Conservation (phyloP, 2,329 filamentous ascomycete genomes). For the Dendryphion nanum region DNA sequence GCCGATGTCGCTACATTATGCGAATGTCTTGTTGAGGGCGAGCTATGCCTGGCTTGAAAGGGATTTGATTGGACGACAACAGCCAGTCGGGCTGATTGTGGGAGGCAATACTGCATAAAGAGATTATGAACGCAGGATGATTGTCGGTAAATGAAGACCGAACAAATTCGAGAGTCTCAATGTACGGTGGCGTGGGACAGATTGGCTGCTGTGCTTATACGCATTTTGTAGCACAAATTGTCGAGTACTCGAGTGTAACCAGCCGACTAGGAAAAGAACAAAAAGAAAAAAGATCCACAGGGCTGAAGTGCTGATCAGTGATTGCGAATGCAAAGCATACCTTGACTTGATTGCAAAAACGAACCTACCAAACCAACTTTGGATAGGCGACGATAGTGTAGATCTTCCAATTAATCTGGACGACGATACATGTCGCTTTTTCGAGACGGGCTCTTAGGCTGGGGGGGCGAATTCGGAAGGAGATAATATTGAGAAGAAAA, state of each 20-base stretch:
- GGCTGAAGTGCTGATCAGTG: conserved; percentile 9
- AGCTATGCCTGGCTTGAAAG: no score
- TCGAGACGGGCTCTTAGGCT: no score
- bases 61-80: no score
- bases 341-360: no score
- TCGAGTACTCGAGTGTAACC: conserved; percentile 9
- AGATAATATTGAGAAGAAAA: no score
- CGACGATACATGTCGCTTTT: no score
- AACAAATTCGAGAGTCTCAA: conserved; percentile 7
- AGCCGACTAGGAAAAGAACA: conserved; percentile 9
- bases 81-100: neutral
- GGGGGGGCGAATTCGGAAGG: no score
- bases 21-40: no score
- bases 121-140: neutral
- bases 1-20: neutral
- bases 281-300: conserved; percentile 7
- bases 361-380: no score
- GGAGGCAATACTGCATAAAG: neutral
- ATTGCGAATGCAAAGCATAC: conserved; percentile 9
- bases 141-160: conserved; percentile 1
- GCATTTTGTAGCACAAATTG: neutral
- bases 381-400: no score
- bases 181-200: conserved; percentile 4
- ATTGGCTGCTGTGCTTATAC: conserved; percentile 6
- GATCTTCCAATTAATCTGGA: no score